phyloP scores from a whole-genome alignment of 306 rosid species.

The Cucurbita ficifolia region DNA sequence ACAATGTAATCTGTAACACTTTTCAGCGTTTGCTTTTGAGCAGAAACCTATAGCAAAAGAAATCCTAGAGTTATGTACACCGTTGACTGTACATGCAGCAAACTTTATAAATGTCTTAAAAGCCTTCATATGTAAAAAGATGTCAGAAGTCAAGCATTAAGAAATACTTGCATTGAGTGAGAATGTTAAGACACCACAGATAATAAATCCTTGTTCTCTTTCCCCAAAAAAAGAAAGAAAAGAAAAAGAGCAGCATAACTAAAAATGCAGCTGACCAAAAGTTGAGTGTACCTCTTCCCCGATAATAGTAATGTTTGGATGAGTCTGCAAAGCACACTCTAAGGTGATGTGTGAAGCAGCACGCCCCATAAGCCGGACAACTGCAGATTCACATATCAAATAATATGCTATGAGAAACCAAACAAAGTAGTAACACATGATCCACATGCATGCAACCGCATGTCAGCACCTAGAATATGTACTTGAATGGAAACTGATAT shows the following conservation, averaged over 20 bases:
- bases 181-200: not conserved
- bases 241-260: not conserved
- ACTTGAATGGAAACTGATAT: not conserved
- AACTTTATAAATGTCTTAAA: not conserved
- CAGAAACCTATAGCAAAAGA: conserved; percentile 68
- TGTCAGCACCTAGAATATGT: not conserved
- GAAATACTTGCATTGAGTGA: not conserved
- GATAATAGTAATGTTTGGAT: conserved; percentile 84
- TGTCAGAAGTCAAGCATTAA: not conserved
- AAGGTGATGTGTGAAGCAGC: conserved; percentile 99
- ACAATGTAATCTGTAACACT: conserved; percentile 91
- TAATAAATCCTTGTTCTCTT: not conserved
- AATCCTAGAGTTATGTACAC: conserved; percentile 9
- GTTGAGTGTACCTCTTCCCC: conserved; percentile 77
- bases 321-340: conserved; percentile 98
- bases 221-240: not conserved
- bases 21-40: conserved; percentile 82
- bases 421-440: not conserved
- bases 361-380: conserved; percentile 99
- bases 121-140: not conserved
- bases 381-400: conserved; percentile 28
- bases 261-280: not conserved
- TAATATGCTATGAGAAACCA: not conserved
- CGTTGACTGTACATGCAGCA: not conserved
- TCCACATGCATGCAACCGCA: not conserved